Base-by-base conservation (phyloP, 208 protist species). In the Trypanosoma mega region DNA sequence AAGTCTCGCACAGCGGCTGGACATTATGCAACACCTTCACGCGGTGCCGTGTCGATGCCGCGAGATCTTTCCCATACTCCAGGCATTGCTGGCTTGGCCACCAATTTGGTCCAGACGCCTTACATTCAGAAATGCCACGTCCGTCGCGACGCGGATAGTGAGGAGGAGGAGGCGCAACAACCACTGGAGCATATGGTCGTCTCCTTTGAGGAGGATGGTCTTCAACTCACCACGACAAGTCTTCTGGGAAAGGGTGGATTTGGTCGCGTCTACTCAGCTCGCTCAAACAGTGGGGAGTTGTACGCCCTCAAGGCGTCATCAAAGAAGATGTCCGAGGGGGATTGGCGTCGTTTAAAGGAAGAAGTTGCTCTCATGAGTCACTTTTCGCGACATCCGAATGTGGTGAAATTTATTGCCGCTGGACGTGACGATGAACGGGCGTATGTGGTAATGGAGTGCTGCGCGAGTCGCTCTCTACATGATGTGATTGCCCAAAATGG, bases 401-500 rank as follows among this genome's bases (percentile, higher is more conserved):
- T 93, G 50, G 90, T 96, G 36, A 74, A 74, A 45, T 91, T 90
- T 53, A 82, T 88, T 52, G 73, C 74, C 12, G 90, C 90, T 31
- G 86, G 86, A 11, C 58, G 68, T 9, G 82, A 90, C 43, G 72
- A 82, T 2, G 78, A 96, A 12, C 63, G 70, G 8, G 87, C 87
- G 7, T 96, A 96, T 53, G 80, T 96, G 6, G 67, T 92, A 11
- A 96, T 96, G 90, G 90, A 96, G 72, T 78, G 76, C 8, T 96
- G 90, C 30, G 85, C 78, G 11, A 68, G 70, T 23, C 67, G 72
- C 20, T 92, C 84, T 0, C 77, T 96, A 0, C 84, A 93, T 55
- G 85, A 96, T 48, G 63, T 93, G 5, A 89, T 96, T 61, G 78
- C 74, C 9, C 50, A 68, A 24, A 50, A 72, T 30, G 76, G 63